Percentiles rank a stretch among this genome's conserved stretches.
Conservation (phyloP, 495 filamentous ascomycete genomes). For the Melanomma pulvis-pyrius region DNA sequence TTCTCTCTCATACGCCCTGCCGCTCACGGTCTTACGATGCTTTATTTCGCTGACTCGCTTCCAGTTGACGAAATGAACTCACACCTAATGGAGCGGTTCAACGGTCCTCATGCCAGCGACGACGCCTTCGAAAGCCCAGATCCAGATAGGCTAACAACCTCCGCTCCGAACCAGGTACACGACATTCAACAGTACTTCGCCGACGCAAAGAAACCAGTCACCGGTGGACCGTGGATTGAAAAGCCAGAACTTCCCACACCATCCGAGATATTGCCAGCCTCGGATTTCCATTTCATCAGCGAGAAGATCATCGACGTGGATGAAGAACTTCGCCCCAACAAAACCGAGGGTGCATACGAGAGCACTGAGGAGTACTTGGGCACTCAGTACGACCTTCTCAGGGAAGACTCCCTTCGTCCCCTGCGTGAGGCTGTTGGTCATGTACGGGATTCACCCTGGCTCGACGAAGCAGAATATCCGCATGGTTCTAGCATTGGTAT, state of each 20-base stretch:
- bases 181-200: slow-evolving; percentile 41
- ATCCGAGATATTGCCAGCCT: slow-evolving; percentile 36
- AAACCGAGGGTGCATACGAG: slow-evolving; percentile 46
- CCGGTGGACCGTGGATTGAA: slow-evolving; percentile 38
- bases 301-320: slow-evolving; percentile 24
- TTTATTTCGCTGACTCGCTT: background rate
- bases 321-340: slow-evolving; percentile 40
- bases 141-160: background rate
- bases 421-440: slow-evolving; percentile 45
- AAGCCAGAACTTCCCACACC: slow-evolving; percentile 42
- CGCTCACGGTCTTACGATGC: background rate
- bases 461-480: slow-evolving; percentile 36
- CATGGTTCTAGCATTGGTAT: slow-evolving; percentile 58
- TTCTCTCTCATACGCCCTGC: background rate
- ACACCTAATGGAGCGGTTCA: slow-evolving; percentile 19
- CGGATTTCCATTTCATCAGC: background rate
- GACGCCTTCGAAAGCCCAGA: background rate
- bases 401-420: slow-evolving; percentile 49
- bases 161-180: background rate
- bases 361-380: slow-evolving; percentile 44
- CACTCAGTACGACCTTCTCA: slow-evolving; percentile 48
- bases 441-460: slow-evolving; percentile 37
- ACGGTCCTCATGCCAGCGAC: background rate
- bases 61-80: slow-evolving; percentile 10
- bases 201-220: slow-evolving; percentile 10